These are phyloP conservation scores for Luvunga scandens DNA, from an alignment of 345 rosid species.

Conservation along the genomic window DNA sequence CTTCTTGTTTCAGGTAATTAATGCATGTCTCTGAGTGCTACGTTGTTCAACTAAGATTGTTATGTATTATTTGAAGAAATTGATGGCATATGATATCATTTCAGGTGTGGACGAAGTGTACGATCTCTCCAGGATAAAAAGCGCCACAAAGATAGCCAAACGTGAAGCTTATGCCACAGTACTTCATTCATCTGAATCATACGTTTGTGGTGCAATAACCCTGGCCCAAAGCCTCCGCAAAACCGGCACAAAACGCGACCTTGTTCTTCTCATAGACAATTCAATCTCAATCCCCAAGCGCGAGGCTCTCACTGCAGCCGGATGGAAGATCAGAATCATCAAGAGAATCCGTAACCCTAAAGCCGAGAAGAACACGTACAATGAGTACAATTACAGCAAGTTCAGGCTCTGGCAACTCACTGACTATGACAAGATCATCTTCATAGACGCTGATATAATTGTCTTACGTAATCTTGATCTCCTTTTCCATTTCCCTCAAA, in stretches of 20 bases:
- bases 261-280: conserved; percentile 69
- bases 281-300: conserved; percentile 71
- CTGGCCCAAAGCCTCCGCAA: conserved; percentile 82
- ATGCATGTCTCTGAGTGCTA: no score
- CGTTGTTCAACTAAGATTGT: no score
- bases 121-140: conserved; percentile 54
- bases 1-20: background rate
- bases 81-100: background rate
- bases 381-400: conserved; percentile 93
- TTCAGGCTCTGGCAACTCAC: conserved; percentile 88
- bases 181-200: conserved; percentile 79
- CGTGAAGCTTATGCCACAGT: conserved; percentile 94
- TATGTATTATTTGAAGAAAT: no score
- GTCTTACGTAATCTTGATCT: conserved; percentile 72
- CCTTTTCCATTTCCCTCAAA: conserved; percentile 79
- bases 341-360: conserved; percentile 75
- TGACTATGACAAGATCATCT: conserved; percentile 77
- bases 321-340: conserved; percentile 76
- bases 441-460: conserved; percentile 88
- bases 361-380: conserved; percentile 63
- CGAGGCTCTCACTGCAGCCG: conserved; percentile 58
- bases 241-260: conserved; percentile 80
- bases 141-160: conserved; percentile 38
- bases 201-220: conserved; percentile 89
- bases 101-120: conserved; percentile 64